Percentiles rank a stretch among this genome's conserved stretches.
These are phyloP conservation scores for Talaromyces trachyspermus DNA, from an alignment of 495 filamentous ascomycete genomes.

Conservation along the genomic window DNA sequence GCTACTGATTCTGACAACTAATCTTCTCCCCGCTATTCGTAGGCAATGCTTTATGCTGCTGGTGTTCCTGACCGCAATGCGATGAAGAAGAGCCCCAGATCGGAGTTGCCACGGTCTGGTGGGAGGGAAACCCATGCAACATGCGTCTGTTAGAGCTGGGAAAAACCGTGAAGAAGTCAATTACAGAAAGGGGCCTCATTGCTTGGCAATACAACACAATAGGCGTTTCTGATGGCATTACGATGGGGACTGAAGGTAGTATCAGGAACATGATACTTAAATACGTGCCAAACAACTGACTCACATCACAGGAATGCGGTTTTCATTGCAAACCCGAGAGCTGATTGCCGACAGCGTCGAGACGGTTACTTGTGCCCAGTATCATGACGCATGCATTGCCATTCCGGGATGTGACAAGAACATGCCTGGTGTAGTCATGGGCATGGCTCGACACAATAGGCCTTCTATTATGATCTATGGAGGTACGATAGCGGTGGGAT, in stretches of 20 bases:
- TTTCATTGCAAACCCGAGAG: slow-evolving; percentile 89
- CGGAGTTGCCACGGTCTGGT: slow-evolving; percentile 87
- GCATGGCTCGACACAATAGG: slow-evolving; percentile 82
- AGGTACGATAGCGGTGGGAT: slow-evolving; percentile 81
- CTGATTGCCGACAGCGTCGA: slow-evolving; percentile 95
- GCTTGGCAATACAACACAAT: slow-evolving; percentile 94
- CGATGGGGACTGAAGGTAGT: slow-evolving; percentile 88
- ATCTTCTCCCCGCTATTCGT: slow-evolving; percentile 2
- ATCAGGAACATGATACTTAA: neutral
- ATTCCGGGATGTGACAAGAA: slow-evolving; percentile 99
- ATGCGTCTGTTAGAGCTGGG: slow-evolving; percentile 74
- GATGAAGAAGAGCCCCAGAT: slow-evolving; percentile 93
- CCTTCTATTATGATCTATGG: slow-evolving; percentile 84
- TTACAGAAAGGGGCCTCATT: slow-evolving; percentile 78
- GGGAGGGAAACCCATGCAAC: slow-evolving; percentile 95
- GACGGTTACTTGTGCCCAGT: slow-evolving; percentile 79
- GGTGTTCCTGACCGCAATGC: slow-evolving; percentile 75
- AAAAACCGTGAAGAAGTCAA: slow-evolving; percentile 78
- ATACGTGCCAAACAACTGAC: neutral
- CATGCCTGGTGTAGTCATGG: slow-evolving; percentile 88
- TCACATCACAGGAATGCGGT: slow-evolving; percentile 72
- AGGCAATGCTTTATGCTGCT: slow-evolving; percentile 96
- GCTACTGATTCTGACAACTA: neutral
- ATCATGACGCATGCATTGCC: slow-evolving; percentile 88
- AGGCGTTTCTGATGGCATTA: slow-evolving; percentile 89